Percentiles rank a stretch among this genome's conserved stretches.
phyloP scores from a whole-genome alignment of 495 filamentous ascomycete genomes.

The Penicillium longicatenatum region DNA sequence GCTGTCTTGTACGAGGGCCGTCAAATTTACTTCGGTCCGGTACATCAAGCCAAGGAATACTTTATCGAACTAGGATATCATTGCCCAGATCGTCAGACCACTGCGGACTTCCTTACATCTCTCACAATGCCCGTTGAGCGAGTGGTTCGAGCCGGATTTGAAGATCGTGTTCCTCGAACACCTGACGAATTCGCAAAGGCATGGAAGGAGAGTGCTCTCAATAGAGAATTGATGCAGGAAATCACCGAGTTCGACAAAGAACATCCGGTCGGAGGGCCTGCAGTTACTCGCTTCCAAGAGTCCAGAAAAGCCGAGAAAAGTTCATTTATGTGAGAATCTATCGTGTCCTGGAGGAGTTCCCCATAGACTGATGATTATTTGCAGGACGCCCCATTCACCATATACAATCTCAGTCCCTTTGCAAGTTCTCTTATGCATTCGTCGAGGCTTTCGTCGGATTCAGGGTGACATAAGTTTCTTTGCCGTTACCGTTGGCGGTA shows the following conservation, averaged over 20 bases:
- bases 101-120: slow-evolving; percentile 69
- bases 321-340: not conserved
- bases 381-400: slow-evolving; percentile 29
- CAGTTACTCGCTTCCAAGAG: slow-evolving; percentile 16
- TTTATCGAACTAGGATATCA: slow-evolving; percentile 56
- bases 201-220: slow-evolving; percentile 50
- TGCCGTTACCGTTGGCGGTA: slow-evolving; percentile 65
- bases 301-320: not conserved
- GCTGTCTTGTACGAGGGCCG: slow-evolving; percentile 62
- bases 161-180: slow-evolving; percentile 62
- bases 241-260: slow-evolving; percentile 45
- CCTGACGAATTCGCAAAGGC: slow-evolving; percentile 63
- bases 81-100: slow-evolving; percentile 41
- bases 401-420: slow-evolving; percentile 38
- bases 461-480: slow-evolving; percentile 67
- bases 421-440: slow-evolving; percentile 43
- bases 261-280: slow-evolving; percentile 21
- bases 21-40: slow-evolving; percentile 13
- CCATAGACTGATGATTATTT: slow-evolving; percentile 21
- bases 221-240: slow-evolving; percentile 43
- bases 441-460: slow-evolving; percentile 49
- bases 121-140: slow-evolving; percentile 64
- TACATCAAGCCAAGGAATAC: slow-evolving; percentile 48
- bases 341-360: not conserved
- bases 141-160: slow-evolving; percentile 54